A percentile compares a stretch with the other conserved stretches of the same genome.
Conservation (phyloP, 495 filamentous ascomycete genomes). For the Pseudevernia furfuracea region DNA sequence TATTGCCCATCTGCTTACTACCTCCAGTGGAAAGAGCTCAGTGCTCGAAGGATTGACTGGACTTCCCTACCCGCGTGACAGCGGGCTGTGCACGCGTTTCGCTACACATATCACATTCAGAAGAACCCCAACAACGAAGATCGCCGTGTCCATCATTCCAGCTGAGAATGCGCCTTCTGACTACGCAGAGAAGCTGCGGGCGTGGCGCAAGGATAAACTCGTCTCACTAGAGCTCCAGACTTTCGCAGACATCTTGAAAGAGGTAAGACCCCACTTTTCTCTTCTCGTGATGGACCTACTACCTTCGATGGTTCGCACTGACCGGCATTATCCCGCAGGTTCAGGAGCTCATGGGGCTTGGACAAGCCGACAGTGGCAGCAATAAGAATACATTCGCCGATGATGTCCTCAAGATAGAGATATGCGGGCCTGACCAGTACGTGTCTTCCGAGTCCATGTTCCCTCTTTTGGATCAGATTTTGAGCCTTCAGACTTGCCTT, state of each 20-base stretch:
- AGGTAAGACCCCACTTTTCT: conserved; percentile 23
- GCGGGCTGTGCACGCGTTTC: conserved; percentile 40
- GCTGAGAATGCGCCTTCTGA: conserved; percentile 23
- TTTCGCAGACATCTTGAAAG: conserved; percentile 29
- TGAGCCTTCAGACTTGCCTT: no score
- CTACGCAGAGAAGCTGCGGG: conserved; percentile 24
- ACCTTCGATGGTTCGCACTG: background rate
- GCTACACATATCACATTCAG: conserved; percentile 46
- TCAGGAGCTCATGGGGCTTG: conserved; percentile 31
- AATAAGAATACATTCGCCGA: conserved; percentile 41
- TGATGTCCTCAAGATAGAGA: conserved; percentile 53
- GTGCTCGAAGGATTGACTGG: conserved; percentile 40
- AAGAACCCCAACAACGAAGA: conserved; percentile 20
- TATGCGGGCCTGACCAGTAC: conserved; percentile 48
- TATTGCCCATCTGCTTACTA: background rate
- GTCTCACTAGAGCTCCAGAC: conserved; percentile 15
- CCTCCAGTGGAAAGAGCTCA: conserved; percentile 39
- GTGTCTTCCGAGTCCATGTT: no score
- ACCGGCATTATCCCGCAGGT: conserved; percentile 23
- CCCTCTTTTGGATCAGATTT: no score
- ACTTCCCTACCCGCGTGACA: conserved; percentile 38
- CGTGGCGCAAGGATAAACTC: conserved; percentile 27
- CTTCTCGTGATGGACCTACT: background rate
- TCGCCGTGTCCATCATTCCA: conserved; percentile 30
- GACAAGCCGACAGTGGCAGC: conserved; percentile 14